These are phyloP conservation scores for Coemansia sp. DNA, from an alignment of 192 early-diverging fungal genomes.

Conservation along the genomic window DNA sequence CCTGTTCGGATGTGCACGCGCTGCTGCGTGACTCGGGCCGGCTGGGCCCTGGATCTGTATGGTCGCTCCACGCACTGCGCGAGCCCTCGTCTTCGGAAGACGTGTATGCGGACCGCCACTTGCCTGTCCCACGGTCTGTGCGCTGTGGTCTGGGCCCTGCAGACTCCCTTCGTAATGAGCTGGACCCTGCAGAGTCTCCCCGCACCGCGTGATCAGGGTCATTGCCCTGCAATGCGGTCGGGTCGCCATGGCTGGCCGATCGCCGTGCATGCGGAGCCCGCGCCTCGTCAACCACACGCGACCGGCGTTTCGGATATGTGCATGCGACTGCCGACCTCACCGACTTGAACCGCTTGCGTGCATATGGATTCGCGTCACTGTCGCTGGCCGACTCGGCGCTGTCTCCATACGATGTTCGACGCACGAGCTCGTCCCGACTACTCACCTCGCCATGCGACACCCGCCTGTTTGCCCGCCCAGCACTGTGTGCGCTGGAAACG, in stretches of 20 bases:
- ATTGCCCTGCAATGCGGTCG: background rate
- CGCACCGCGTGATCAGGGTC: background rate
- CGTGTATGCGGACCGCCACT: background rate
- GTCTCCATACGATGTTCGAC: conserved; percentile 43
- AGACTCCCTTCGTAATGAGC: too few species aligned
- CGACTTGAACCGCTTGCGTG: conserved; percentile 42
- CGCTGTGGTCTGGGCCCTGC: too few species aligned
- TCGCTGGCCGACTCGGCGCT: conserved; percentile 33
- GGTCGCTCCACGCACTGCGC: background rate
- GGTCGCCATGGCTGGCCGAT: conserved; percentile 35
- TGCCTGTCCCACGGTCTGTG: background rate
- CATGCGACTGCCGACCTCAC: conserved; percentile 43
- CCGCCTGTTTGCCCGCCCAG: background rate
- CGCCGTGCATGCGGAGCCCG: conserved; percentile 29
- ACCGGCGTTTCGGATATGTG: conserved; percentile 20
- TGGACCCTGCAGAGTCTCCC: too few species aligned
- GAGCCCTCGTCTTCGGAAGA: conserved; percentile 2
- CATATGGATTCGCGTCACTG: conserved; percentile 42
- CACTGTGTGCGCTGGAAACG: conserved; percentile 7
- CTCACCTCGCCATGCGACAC: conserved; percentile 6
- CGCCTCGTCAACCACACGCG: conserved; percentile 3
- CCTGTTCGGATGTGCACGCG: background rate
- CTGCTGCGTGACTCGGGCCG: conserved; percentile 4
- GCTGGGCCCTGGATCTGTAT: background rate
- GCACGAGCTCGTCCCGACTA: conserved; percentile 11